Evolutionary conservation across 768 basidiomycete species (phyloP), one percentile per base, ranked within the genome.

Genomic region (Russula abietina): DNA sequence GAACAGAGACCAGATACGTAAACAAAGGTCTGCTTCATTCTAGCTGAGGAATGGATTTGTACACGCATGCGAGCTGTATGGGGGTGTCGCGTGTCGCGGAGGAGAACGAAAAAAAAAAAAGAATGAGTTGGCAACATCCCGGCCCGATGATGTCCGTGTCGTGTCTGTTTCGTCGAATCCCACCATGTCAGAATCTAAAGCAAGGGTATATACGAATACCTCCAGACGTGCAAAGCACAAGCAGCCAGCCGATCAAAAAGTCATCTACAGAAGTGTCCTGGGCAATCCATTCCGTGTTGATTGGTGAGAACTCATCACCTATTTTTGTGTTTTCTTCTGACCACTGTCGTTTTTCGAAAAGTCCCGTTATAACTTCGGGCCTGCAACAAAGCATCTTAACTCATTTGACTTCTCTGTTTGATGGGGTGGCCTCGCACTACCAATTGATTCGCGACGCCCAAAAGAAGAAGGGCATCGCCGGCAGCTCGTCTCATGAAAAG

Each of bases 261-360:
- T 77, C 1, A 82, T 86, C 0, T 91, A 83, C 75, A 91, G 84
- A 66, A 80, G 82, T 61, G 85, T 87, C 0, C 75, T 93, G 26
- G 85, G 86, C 55, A 91, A 82, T 62, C 91, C 91, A 2, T 87
- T 88, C 68, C 79, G 80, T 12, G 76, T 91, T 17, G 71, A 74
- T 70, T 93, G 91, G 91, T 91, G 69, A 56, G 50, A 63, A 68
- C 59, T 11, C 33, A 61, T 50, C 24, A 17, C 55, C 65, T 68
- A 65, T 32, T 38, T 55, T 33, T 54, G 17, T 26, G 11, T 39
- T 11, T 45, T 43, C 57, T 55, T 69, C 43, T 55, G 59, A 45
- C 58, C 43, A 55, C 51, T 36, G 39, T 58, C 45, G 22, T 50
- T 54, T 49, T 57, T 52, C 59, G 38, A 33, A 53, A 65, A 89